Percentiles rank a stretch among this genome's conserved stretches.
Evolutionary conservation across 1,139 yeast species (phyloP).

Genomic region (Yamadazyma triangularis): DNA sequence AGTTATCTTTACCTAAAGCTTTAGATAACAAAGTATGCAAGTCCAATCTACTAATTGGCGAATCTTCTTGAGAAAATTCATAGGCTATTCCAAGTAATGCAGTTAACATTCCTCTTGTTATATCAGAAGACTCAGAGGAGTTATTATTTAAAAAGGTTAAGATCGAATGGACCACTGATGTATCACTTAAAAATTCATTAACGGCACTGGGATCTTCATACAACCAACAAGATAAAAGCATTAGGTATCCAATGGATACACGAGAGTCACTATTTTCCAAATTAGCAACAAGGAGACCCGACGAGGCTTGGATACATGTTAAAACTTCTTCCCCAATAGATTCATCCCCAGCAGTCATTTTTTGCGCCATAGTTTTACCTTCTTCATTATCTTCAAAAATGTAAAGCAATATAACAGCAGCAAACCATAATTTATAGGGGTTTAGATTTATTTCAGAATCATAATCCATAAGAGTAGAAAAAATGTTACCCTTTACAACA

Average conservation of each 20-base stretch:
- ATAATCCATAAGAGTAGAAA: conserved; percentile 69
- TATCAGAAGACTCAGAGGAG: conserved; percentile 50
- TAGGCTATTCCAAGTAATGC: conserved; percentile 72
- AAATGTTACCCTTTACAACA: conserved; percentile 52
- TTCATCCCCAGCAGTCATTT: conserved; percentile 62
- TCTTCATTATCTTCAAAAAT: conserved; percentile 57
- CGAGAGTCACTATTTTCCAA: conserved; percentile 67
- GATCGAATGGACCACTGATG: conserved; percentile 61
- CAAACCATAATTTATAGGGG: conserved; percentile 87
- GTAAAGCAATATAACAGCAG: conserved; percentile 61
- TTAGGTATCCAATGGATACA: conserved; percentile 72
- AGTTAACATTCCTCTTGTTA: conserved; percentile 74
- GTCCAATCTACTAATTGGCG: conserved; percentile 68
- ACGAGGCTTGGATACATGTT: conserved; percentile 71
- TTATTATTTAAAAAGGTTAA: conserved; percentile 64
- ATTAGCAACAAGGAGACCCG: conserved; percentile 69
- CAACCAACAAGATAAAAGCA: conserved; percentile 72
- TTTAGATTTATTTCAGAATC: conserved; percentile 73
- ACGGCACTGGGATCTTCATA: conserved; percentile 77
- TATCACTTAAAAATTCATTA: conserved; percentile 68
- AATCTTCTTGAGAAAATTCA: conserved; percentile 70
- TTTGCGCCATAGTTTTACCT: conserved; percentile 47
- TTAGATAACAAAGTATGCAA: conserved; percentile 59
- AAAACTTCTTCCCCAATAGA: conserved; percentile 71
- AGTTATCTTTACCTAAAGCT: conserved; percentile 79